Evolutionary conservation across 2,329 filamentous ascomycete species (phyloP), one percentile per base, ranked within the genome.

Genomic region (Berkeleyomyces rouxiae): DNA sequence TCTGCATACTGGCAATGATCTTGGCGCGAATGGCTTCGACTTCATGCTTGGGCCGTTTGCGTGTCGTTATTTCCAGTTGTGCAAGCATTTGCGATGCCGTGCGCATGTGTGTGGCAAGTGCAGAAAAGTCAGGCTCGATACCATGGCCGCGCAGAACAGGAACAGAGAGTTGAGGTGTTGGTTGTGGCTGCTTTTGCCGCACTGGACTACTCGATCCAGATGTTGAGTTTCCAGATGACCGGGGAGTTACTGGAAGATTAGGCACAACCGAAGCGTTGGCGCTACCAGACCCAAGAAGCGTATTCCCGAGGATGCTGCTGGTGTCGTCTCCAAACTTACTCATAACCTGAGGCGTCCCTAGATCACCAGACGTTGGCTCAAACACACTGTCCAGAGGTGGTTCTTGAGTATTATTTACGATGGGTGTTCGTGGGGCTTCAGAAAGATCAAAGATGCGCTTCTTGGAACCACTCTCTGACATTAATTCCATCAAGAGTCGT

Each of bases 1-100:
- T 90, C 71, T 93, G 88, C 89, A 93, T 93, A 71, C 88, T 92
- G 2, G 88, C 88, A 68, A 93, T 93, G 66, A 93, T 93, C 73
- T 89, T 90, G 47, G 87, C 84, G 67, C 89, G 81, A 71, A 93
- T 93, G 6, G 88, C 86, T 16, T 87, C 88, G 3, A 93, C 88
- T 72, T 93, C 88, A 39, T 84, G 82, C 70, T 82, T 87, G 1
- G 88, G 88, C 42, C 88, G 79, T 73, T 92, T 93, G 37, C 87
- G 86, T 66, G 86, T 86, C 31, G 87, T 92, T 1, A 86, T 82
- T 64, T 93, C 88, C 7, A 93, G 78, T 69, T 93, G 88, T 11
- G 88, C 87, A 51, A 93, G 77, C 88, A 93, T 93, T 71, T 91
- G 87, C 11, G 88, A 89, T 3, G 88, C 88, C 3, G 88, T 90